Evolutionary conservation across 768 basidiomycete species (phyloP), one percentile per base, ranked within the genome.

Genomic region (Mycena floridula): DNA sequence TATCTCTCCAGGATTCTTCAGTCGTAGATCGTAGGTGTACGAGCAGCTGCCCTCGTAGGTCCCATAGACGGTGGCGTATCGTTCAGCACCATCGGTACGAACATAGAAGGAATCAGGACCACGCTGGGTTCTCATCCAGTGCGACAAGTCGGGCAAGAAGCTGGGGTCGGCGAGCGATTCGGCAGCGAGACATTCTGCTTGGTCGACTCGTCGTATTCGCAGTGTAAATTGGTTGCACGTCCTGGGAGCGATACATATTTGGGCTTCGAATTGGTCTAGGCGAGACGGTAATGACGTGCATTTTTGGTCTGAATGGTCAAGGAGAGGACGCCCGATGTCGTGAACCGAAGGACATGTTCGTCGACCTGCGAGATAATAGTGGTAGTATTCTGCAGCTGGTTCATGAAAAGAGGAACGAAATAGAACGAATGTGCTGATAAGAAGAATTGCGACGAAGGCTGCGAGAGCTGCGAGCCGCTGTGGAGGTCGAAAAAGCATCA

Each of bases 101-200:
- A 40, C 22, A 21, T 40, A 40, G 22, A 40, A 40, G 15, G 38
- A 13, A 40, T 40, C 38, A 13, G 38, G 38, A 25, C 38, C 38
- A 20, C 21, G 38, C 23, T 40, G 15, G 6, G 15, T 13, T 21
- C 38, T 15, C 38, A 40, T 40, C 38, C 38, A 40, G 6, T 25
- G 13, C 15, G 15, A n/a, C 38, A 40, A 13, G 15, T 20, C 21
- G 15, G 32, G 32, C 32, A 35, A 7, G 7, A 35, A 35, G 3
- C 15, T 15, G 3, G 32, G 32, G 32, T 35, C 32, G 18, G 32
- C 4, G 7, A 35, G 32, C 18, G 32, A 35, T 35, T 35, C 32
- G 7, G 18, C 4, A 18, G 18, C 4, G 13, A 15, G 15, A 7
- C 32, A 35, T 3, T 13, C 32, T 15, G 3, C 32, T 3, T 13